Conservation (phyloP, 139 green algal species). For the Nannochloris sp. region DNA sequence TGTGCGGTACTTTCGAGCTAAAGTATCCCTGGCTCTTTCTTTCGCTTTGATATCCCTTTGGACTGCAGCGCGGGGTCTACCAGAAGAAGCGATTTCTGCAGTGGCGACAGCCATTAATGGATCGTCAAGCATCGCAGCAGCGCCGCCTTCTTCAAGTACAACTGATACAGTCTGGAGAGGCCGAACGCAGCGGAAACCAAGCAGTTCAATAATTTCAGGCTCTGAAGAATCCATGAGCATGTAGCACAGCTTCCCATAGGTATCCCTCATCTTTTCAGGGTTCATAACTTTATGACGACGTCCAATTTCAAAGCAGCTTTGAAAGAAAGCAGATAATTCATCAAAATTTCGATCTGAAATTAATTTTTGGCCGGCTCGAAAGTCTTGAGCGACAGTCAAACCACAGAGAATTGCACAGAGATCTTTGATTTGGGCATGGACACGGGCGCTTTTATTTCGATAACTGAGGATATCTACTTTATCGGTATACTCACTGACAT, state of each 20-base stretch:
- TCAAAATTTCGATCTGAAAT: conserved; percentile 70
- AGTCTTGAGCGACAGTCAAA: conserved; percentile 77
- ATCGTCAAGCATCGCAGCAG: conserved; percentile 57
- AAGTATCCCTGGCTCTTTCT: conserved; percentile 46
- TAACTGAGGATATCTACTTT: conserved; percentile 84
- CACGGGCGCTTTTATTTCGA: conserved; percentile 57
- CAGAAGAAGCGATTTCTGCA: conserved; percentile 69
- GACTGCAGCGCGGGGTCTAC: conserved; percentile 39
- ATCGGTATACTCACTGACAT: conserved; percentile 90
- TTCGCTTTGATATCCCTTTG: conserved; percentile 72
- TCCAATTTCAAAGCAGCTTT: conserved; percentile 79
- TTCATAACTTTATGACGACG: conserved; percentile 92
- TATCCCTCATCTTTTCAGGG: conserved; percentile 87
- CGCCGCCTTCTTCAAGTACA: conserved; percentile 66
- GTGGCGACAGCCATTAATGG: conserved; percentile 65
- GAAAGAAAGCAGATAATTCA: conserved; percentile 69
- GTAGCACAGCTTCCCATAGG: conserved; percentile 78
- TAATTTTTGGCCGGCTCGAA: conserved; percentile 76
- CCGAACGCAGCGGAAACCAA: conserved; percentile 62
- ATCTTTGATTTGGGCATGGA: conserved; percentile 77
- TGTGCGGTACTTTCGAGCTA: conserved; percentile 56
- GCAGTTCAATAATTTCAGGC: conserved; percentile 61
- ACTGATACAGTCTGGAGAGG: conserved; percentile 68
- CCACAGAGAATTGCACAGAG: conserved; percentile 84
- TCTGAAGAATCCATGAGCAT: conserved; percentile 71